A percentile compares a stretch with the other conserved stretches of the same genome.
Evolutionary conservation across 108 stramenopile genomes (phyloP).

Genomic region (Conticribra guillardii): DNA sequence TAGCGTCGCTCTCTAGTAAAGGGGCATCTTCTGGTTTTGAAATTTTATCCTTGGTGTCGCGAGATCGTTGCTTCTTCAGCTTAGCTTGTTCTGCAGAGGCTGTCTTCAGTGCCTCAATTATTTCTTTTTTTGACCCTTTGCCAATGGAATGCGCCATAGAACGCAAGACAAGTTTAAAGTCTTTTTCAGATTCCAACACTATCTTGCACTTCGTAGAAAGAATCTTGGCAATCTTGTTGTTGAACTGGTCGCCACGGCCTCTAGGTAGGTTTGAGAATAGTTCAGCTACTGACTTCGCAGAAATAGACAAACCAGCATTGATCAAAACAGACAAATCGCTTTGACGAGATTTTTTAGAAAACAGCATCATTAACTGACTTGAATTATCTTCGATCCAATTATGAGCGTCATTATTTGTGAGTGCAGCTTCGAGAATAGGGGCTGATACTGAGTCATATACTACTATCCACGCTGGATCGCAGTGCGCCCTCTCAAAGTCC

Average conservation of each 20-base stretch:
- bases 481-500: neutral
- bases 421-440: neutral
- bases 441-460: neutral
- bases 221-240: conserved; percentile 23
- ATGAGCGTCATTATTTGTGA: neutral
- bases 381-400: neutral
- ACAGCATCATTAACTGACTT: neutral
- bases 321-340: conserved; percentile 5
- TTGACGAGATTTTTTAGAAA: neutral
- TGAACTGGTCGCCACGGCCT: conserved; percentile 6
- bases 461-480: neutral
- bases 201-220: conserved; percentile 9
- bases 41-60: neutral
- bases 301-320: neutral
- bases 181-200: conserved; percentile 14
- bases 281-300: conserved; percentile 8
- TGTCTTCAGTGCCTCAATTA: conserved; percentile 16
- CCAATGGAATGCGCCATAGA: conserved; percentile 5
- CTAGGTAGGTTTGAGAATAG: conserved; percentile 5
- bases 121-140: conserved; percentile 16
- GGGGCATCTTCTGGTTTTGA: neutral
- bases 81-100: conserved; percentile 4
- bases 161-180: conserved; percentile 8
- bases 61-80: conserved; percentile 8
- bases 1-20: neutral